These are phyloP conservation scores for Cyanophora paradoxa DNA, from an alignment of 78 protist genomes.

Conservation along the genomic window DNA sequence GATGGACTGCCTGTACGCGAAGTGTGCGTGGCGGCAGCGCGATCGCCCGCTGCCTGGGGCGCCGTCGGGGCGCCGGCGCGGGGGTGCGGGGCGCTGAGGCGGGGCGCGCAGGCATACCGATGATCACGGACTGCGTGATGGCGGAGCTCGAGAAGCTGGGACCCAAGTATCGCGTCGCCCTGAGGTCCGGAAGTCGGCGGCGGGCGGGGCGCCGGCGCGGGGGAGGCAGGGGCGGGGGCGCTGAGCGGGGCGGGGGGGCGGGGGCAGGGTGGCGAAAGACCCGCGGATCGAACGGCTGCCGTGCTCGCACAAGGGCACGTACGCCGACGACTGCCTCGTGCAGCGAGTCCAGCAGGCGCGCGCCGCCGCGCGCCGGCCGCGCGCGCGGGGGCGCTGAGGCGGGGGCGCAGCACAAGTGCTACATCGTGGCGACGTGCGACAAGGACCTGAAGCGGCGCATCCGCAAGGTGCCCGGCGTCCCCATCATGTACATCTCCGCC, in stretches of 20 bases:
- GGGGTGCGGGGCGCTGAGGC: too few species aligned
- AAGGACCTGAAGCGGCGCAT: conserved; percentile 89
- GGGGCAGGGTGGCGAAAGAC: conserved; percentile 88
- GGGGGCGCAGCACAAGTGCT: too few species aligned
- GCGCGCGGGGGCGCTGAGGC: too few species aligned
- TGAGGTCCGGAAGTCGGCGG: conserved; percentile 16
- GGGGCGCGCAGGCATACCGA: too few species aligned
- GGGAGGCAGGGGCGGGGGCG: too few species aligned
- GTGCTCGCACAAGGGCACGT: conserved; percentile 89
- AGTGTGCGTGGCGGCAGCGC: conserved; percentile 66
- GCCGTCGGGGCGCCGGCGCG: too few species aligned
- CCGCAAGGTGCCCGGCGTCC: conserved; percentile 97
- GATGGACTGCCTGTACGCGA: conserved; percentile 96
- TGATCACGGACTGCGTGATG: conserved; percentile 93
- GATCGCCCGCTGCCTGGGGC: too few species aligned
- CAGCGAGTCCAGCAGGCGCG: conserved; percentile 61
- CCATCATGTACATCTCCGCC: conserved; percentile 79
- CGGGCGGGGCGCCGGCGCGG: too few species aligned
- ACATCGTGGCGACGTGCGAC: conserved; percentile 95
- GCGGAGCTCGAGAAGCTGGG: conserved; percentile 98
- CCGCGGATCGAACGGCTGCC: conserved; percentile 89
- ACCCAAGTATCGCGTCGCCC: conserved; percentile 42
- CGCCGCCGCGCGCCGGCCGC: not conserved
- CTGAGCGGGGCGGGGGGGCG: too few species aligned
- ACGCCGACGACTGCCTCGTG: conserved; percentile 98